Evolutionary conservation across 1,284 basidiomycete species (phyloP).

Genomic region (Heterobasidion irregulare): DNA sequence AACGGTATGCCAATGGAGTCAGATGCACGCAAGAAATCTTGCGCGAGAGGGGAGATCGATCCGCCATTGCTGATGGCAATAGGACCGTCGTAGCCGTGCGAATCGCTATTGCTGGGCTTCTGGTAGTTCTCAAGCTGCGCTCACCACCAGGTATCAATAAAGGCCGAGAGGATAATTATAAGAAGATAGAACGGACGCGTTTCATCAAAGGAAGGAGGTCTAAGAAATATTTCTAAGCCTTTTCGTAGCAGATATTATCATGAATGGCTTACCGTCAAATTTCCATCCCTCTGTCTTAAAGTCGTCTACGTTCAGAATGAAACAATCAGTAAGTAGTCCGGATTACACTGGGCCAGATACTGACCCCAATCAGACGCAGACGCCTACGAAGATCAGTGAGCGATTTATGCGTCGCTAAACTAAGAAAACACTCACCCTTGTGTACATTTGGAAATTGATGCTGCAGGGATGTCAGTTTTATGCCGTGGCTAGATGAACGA

Average conservation of each 20-base stretch:
- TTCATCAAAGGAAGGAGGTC: conserved; percentile 69
- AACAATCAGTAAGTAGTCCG: not conserved
- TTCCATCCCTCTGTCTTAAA: conserved; percentile 68
- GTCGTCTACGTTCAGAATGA: conserved; percentile 38
- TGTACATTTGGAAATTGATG: conserved; percentile 53
- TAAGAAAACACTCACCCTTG: conserved; percentile 17
- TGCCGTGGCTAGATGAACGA: no score
- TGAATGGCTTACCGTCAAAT: conserved; percentile 35
- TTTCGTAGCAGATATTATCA: not conserved
- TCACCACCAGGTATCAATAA: not conserved
- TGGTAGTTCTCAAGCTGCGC: conserved; percentile 65
- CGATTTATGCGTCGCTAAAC: no score
- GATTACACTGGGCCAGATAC: conserved; percentile 11
- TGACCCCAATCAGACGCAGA: conserved; percentile 65
- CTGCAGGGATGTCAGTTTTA: conserved; percentile 20
- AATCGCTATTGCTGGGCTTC: conserved; percentile 50
- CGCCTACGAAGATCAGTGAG: conserved; percentile 27
- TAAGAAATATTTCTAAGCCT: conserved; percentile 15
- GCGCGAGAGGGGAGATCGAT: conserved; percentile 49
- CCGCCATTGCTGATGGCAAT: conserved; percentile 67
- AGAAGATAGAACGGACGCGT: conserved; percentile 18
- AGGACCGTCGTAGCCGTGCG: conserved; percentile 62
- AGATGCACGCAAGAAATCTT: conserved; percentile 61
- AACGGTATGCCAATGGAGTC: conserved; percentile 58
- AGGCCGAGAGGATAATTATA: no score